Evolutionary conservation across 2,329 filamentous ascomycete species (phyloP), one percentile per base, ranked within the genome.

Genomic region (Aspergillus amoenus): DNA sequence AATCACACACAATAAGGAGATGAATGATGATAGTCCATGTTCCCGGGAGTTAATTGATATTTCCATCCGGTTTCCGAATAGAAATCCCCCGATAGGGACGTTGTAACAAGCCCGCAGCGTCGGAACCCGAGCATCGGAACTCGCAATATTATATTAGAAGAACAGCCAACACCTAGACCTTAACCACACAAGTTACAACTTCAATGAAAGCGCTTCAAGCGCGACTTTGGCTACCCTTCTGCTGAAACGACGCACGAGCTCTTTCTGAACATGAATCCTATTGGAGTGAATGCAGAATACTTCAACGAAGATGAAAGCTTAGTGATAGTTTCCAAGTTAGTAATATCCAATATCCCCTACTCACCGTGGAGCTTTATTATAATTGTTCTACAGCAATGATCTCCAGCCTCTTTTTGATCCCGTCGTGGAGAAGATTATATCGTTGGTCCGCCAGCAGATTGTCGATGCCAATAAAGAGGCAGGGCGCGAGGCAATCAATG

Each of bases 141-240:
- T 7, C 2, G 2, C 34, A 4, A 5, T n/a, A 13, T n/a, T 37
- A 37, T 37, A 37, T 37, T n/a, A 37, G 32, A 37, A 5, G 11
- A 27, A 27, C 24, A 3, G 24, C 24, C 8, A 27, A 9, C 7
- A 27, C 24, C 7, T 27, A 27, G 21, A 21, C 21, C 24, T 27
- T 27, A 27, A 11, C 9, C 9, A 30, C 27, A 30, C 9, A 30
- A 11, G 9, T 30, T 11, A 30, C 9, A 4, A 30, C 8, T 30
- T 9, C 27, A 2, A 45, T 45, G 43, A 11, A 24, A 21, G 43
- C 43, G 3, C 18, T 45, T 18, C 30, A 76, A 75, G 45, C 56
- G 60, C 3, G 60, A 67, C 24, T 76, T 74, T 55, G 65, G 65
- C 2, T 21, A 41, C 22, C 57, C 53, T 18, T 34, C 58, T n/a